These are phyloP conservation scores for Penicillium arizonense DNA, from an alignment of 495 filamentous ascomycete genomes.

Conservation along the genomic window DNA sequence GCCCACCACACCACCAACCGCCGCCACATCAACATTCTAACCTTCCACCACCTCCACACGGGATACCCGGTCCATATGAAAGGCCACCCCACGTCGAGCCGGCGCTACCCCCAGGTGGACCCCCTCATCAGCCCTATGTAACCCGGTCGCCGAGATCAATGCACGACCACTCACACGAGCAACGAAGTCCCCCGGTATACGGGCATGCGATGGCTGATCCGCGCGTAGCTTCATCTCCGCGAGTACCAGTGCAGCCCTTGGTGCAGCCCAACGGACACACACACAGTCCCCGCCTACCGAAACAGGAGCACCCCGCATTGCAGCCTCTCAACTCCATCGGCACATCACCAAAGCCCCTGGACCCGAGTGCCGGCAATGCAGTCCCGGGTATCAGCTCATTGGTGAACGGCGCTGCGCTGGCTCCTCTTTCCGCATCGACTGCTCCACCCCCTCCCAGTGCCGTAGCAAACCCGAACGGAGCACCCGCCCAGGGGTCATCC, in stretches of 20 bases:
- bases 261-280: constrained; percentile 26
- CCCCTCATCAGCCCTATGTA: constrained; percentile 23
- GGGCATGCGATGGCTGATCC: constrained; percentile 24
- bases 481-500: constrained; percentile 12
- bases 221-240: constrained; percentile 37
- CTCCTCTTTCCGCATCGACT: constrained; percentile 39
- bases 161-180: constrained; percentile 27
- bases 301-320: constrained; percentile 27
- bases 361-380: constrained; percentile 30
- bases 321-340: constrained; percentile 21
- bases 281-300: constrained; percentile 32
- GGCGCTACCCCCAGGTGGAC: constrained; percentile 22
- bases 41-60: constrained; percentile 28
- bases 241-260: constrained; percentile 25
- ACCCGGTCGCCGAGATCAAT: constrained; percentile 38
- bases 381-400: constrained; percentile 54
- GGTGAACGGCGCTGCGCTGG: constrained; percentile 47
- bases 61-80: constrained; percentile 31
- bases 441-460: constrained; percentile 20
- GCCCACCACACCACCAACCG: constrained; percentile 25
- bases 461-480: constrained; percentile 11
- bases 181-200: constrained; percentile 35
- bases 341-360: constrained; percentile 21
- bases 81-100: constrained; percentile 34
- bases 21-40: constrained; percentile 20